Conservation (phyloP, 192 early-diverging fungal genomes). For the Diversispora epigaea region DNA sequence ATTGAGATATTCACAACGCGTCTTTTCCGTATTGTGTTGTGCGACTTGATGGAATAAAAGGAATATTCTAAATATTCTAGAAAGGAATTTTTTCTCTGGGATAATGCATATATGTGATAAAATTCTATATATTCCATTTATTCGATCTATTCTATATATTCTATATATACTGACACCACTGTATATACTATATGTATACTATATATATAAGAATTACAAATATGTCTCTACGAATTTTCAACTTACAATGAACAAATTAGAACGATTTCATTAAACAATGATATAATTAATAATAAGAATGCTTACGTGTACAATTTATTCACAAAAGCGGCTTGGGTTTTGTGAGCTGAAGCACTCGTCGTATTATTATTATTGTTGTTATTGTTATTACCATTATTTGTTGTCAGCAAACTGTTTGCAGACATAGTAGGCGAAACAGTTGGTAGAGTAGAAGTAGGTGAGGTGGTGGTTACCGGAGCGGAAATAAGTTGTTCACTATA, state of each 20-base stretch:
- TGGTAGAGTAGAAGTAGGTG: background rate
- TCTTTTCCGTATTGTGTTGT: no score
- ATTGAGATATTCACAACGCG: no score
- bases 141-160: no score
- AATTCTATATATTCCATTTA: no score
- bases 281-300: background rate
- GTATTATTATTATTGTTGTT: background rate
- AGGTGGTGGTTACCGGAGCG: background rate
- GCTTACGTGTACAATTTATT: conserved; percentile 53
- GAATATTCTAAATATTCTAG: no score
- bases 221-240: background rate
- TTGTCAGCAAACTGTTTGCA: background rate
- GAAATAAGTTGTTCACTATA: background rate
- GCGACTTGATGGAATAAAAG: no score
- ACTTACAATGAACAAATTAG: background rate
- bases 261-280: background rate
- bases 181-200: no score
- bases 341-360: conserved; percentile 18
- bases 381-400: background rate
- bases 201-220: no score
- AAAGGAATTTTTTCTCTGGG: no score
- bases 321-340: conserved; percentile 52
- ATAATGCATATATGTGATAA: no score
- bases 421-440: background rate
- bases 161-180: no score